A percentile compares a stretch with the other conserved stretches of the same genome.
Conservation (phyloP, 495 filamentous ascomycete species). For the Rusavskia elegans region DNA sequence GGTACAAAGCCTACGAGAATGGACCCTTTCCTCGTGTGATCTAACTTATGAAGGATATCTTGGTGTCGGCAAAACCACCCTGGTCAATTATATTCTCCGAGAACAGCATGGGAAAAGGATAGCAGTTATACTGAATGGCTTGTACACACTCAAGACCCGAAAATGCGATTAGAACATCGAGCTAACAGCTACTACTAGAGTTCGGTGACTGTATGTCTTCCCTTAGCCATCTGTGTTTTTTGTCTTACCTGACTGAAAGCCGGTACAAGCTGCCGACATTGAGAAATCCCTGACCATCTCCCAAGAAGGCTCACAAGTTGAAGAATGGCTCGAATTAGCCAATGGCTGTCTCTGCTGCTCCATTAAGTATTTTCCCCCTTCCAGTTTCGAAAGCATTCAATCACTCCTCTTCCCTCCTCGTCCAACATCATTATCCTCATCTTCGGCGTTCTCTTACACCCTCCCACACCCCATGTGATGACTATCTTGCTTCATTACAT, state of each 20-base stretch:
- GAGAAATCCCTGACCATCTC: conserved; percentile 86
- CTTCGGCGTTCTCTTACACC: too few relatives aligned
- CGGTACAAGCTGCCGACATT: conserved; percentile 60
- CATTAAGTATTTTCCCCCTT: conserved; percentile 50
- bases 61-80: conserved; percentile 86
- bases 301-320: conserved; percentile 67
- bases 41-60: conserved; percentile 45
- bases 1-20: conserved; percentile 29
- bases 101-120: conserved; percentile 93
- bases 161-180: not conserved
- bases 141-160: conserved; percentile 12
- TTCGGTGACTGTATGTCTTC: conserved; percentile 73
- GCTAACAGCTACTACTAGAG: conserved; percentile 32
- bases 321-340: conserved; percentile 89
- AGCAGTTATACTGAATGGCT: conserved; percentile 92
- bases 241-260: not conserved
- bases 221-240: not conserved
- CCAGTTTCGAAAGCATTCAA: too few relatives aligned
- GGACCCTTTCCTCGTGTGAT: too few relatives aligned
- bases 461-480: not conserved
- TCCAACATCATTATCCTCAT: too few relatives aligned
- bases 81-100: conserved; percentile 88
- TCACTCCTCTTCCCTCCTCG: too few relatives aligned
- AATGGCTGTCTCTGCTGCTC: conserved; percentile 99
- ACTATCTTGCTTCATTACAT: too few relatives aligned